These are phyloP conservation scores for Taphrina pruni DNA, from an alignment of 1,139 yeast species.

Conservation along the genomic window DNA sequence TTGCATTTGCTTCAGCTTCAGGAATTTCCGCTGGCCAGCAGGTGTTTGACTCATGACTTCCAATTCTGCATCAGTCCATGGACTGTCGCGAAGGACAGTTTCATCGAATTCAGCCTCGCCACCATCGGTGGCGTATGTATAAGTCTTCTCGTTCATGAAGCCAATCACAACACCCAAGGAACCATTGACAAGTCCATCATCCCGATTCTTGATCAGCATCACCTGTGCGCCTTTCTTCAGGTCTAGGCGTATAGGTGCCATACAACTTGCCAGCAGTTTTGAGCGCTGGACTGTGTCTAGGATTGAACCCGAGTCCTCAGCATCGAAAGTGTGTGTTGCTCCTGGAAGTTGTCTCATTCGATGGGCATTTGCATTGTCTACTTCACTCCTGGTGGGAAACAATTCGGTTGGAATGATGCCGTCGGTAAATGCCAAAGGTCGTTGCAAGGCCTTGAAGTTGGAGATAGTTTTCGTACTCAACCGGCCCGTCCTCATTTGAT, in stretches of 20 bases:
- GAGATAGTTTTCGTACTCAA: conserved; percentile 62
- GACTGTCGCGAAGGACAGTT: conserved; percentile 19
- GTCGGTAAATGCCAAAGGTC: conserved; percentile 65
- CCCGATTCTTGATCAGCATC: conserved; percentile 91
- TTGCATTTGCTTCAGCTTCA: conserved; percentile 31
- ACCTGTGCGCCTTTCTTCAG: conserved; percentile 89
- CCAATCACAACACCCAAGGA: conserved; percentile 84
- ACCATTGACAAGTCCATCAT: conserved; percentile 87
- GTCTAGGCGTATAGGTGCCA: conserved; percentile 69
- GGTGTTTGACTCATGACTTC: conserved; percentile 33
- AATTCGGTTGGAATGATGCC: conserved; percentile 87
- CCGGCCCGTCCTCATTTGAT: conserved; percentile 79
- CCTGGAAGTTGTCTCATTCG: conserved; percentile 64
- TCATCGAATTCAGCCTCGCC: conserved; percentile 40
- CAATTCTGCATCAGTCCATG: conserved; percentile 42
- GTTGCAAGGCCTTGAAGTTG: conserved; percentile 62
- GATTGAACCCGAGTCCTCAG: conserved; percentile 69
- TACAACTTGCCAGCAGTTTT: conserved; percentile 62
- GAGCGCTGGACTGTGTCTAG: conserved; percentile 53
- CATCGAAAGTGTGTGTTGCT: conserved; percentile 57
- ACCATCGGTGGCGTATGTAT: conserved; percentile 48
- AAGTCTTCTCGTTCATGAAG: conserved; percentile 68
- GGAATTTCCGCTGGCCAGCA: conserved; percentile 36
- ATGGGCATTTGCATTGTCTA: conserved; percentile 72
- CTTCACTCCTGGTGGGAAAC: conserved; percentile 83